Conservation (phyloP, 164 flowering plant species). For the Liriodendron chinense region DNA sequence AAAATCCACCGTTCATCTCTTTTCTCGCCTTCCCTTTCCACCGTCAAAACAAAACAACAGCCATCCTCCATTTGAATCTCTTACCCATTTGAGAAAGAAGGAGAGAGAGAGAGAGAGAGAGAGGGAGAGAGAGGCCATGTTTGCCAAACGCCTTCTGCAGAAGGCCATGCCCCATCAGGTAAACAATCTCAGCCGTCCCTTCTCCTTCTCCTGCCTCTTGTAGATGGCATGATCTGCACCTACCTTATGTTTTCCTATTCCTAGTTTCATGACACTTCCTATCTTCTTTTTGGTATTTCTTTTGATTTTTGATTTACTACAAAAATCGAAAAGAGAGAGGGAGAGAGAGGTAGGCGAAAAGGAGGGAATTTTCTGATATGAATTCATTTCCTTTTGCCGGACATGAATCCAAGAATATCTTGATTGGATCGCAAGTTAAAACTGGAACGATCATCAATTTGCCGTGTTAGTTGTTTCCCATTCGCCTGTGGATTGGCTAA, state of each 20-base stretch:
- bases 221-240: not conserved
- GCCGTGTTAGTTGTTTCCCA: not conserved
- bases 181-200: not conserved
- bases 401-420: not conserved
- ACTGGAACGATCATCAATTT: not conserved
- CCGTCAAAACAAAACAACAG: not conserved
- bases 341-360: not conserved
- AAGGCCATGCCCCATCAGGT: slow-evolving; percentile 43
- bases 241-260: not conserved
- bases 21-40: not conserved
- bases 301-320: no score
- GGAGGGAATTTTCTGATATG: not conserved
- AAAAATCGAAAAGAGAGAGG: no score
- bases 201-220: not conserved
- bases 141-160: slow-evolving; percentile 66
- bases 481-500: not conserved
- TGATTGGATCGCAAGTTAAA: not conserved
- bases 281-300: not conserved
- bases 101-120: slow-evolving; percentile 2
- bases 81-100: not conserved
- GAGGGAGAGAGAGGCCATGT: slow-evolving; percentile 29
- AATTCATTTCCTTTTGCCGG: not conserved
- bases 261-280: not conserved
- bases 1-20: not conserved
- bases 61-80: not conserved